Base-by-base conservation (phyloP, 495 filamentous ascomycete genomes). In the Rostrohypoxylon terebratum region DNA sequence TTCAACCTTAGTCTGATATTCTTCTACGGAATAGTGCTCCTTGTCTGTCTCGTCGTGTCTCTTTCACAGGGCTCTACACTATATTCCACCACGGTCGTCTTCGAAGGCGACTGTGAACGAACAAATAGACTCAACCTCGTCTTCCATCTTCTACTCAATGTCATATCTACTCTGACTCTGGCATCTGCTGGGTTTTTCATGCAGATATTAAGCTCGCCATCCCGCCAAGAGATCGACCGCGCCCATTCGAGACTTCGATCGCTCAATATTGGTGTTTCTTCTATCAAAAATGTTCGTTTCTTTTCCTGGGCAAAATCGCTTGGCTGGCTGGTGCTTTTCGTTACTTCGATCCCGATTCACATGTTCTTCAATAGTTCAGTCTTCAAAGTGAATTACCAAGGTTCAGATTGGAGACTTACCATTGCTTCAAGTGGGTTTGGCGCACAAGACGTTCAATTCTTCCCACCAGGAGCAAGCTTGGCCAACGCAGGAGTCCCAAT, bases 171-270 rank as follows among this genome's bases (percentile, higher is more conserved):
- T 1, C 62, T 48, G 0, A 71, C 81, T 16, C 66, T 83, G 5
- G 77, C 71, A 14, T 77, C 78, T 0, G 79, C 78, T 34, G 80
- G 77, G 38, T 80, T 81, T 55, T 80, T 76, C 48, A 83, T 84
- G 82, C 82, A 85, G 42, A 62, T 77, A 11, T 59, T 83, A 40
- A 71, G 45, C 31, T 55, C 65, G 0, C 48, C 61, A 9, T 72
- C 65, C 1, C 65, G 69, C 7, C 9, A 69, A 38, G 69, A 75
- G 14, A 59, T 75, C 3, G 44, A 69, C 18, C 16, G 25, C 0
- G 65, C 69, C 7, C 73, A 72, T 21, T 1, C 7, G 8, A 33
- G 23, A 28, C 57, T 75, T 25, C 50, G 34, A 16, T 69, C 73
- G 7, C 28, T 75, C 0, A 65, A 75, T 4, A 75, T 75, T 8